Evolutionary conservation across 2,329 filamentous ascomycete genomes (phyloP), one percentile per base, ranked within the genome.

Genomic region (Phoma herbarum): DNA sequence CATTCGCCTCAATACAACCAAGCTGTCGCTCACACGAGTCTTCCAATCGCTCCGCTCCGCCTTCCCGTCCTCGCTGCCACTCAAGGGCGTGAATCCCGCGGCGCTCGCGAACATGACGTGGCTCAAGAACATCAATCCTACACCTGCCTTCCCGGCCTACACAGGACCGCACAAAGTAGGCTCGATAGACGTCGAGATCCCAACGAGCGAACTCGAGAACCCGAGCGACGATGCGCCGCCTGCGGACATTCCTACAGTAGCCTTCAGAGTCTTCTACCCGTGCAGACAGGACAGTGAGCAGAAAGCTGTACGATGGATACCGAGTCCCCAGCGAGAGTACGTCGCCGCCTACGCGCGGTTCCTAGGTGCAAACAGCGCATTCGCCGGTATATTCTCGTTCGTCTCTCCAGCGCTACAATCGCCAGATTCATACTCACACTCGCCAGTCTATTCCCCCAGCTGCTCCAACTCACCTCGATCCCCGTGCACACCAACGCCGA

Each of bases 181-280:
- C 63, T 91, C 89, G 2, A 82, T 92, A 65, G 92, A 96, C 69
- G 83, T 94, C 64, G 92, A 96, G 79, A 86, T 96, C 16, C 90
- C 92, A 42, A 82, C 90, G 10, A 72, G 78, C 14, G 79, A 84
- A 35, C 75, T 86, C 16, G 69, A 78, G 29, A 75, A 74, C 2
- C 73, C 77, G 1, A 81, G 83, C 26, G 85, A 88, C 0, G 81
- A 84, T 22, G 82, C 84, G 48, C 83, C 86, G 5, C 77, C 78
- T 54, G 51, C 63, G 1, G 87, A 71, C 23, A 20, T 93, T 44
- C 81, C 87, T 20, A 96, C 92, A 0, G 82, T 96, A 25, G 88
- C 90, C 56, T 95, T 92, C 75, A 86, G 92, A 62, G 83, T 96
- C 57, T 96, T 91, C 79, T 96, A 96, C 73, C 92, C 92, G 1